These are phyloP conservation scores for Extremus antarcticus DNA, from an alignment of 495 filamentous ascomycete genomes.

Conservation along the genomic window DNA sequence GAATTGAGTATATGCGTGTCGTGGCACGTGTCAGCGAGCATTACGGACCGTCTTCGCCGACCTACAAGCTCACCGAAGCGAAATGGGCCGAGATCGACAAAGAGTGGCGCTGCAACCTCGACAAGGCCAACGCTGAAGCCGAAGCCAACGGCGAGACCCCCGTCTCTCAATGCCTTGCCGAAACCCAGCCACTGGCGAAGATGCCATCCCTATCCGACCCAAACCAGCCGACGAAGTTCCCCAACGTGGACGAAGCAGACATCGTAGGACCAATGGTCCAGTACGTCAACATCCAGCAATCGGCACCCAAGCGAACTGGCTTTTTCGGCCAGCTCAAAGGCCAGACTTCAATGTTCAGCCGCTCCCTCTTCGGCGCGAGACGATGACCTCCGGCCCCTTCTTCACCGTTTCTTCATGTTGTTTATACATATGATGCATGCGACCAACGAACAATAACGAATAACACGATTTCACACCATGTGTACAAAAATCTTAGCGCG, in stretches of 20 bases:
- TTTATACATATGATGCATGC: background rate
- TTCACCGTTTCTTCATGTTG: background rate
- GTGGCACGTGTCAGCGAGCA: slow-evolving; percentile 77
- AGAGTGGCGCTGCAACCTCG: slow-evolving; percentile 56
- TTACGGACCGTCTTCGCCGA: slow-evolving; percentile 73
- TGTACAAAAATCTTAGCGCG: background rate
- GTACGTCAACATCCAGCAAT: slow-evolving; percentile 29
- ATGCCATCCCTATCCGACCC: slow-evolving; percentile 47
- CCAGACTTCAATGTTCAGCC: background rate
- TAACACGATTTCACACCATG: background rate
- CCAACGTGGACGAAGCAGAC: slow-evolving; percentile 74
- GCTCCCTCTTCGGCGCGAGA: background rate
- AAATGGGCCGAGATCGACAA: slow-evolving; percentile 75
- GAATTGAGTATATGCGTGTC: slow-evolving; percentile 73
- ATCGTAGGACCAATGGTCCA: slow-evolving; percentile 88
- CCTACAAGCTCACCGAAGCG: slow-evolving; percentile 65
- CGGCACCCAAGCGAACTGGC: background rate
- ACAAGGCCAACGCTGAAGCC: slow-evolving; percentile 43
- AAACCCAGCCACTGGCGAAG: slow-evolving; percentile 42
- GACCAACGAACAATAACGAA: background rate
- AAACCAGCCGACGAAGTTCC: slow-evolving; percentile 69
- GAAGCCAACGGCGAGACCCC: slow-evolving; percentile 9
- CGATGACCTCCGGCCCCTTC: background rate
- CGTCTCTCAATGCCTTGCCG: slow-evolving; percentile 27
- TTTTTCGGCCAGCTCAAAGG: background rate